Percentiles rank a stretch among this genome's conserved stretches.
These are phyloP conservation scores for Quercus dentata DNA, from an alignment of 306 rosid genomes.

Conservation along the genomic window DNA sequence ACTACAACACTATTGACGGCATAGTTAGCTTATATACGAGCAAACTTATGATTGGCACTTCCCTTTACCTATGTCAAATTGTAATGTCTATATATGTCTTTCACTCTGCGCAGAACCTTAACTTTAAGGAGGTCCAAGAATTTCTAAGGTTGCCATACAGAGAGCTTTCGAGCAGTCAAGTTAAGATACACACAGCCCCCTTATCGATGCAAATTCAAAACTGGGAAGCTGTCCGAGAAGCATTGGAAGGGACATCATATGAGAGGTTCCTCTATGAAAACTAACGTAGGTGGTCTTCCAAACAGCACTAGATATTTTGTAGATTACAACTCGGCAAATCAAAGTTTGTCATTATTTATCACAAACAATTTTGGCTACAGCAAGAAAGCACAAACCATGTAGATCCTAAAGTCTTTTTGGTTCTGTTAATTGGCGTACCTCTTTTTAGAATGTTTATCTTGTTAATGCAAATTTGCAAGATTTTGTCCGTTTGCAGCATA, in stretches of 20 bases:
- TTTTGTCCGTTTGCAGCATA: no score
- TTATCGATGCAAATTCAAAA: conserved; percentile 49
- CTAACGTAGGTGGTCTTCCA: background rate
- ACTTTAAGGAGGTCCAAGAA: conserved; percentile 58
- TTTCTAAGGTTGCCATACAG: conserved; percentile 50
- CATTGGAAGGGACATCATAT: conserved; percentile 40
- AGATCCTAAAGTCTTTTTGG: background rate
- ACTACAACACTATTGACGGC: no score
- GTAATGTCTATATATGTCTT: background rate
- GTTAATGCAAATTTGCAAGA: no score
- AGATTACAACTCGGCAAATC: background rate
- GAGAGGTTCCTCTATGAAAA: conserved; percentile 34
- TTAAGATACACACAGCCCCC: conserved; percentile 56
- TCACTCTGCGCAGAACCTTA: conserved; percentile 38
- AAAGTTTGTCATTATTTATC: background rate
- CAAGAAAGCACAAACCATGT: background rate
- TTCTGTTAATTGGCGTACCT: no score
- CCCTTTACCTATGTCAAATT: background rate
- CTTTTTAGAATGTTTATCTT: no score
- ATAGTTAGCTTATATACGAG: background rate
- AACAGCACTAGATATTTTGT: background rate
- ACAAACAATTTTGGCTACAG: background rate
- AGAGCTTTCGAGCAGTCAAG: conserved; percentile 52
- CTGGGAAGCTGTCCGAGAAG: conserved; percentile 51
- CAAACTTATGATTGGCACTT: background rate